phyloP scores from a whole-genome alignment of 1,284 basidiomycete genomes.

The Rhodotorula sp. region DNA sequence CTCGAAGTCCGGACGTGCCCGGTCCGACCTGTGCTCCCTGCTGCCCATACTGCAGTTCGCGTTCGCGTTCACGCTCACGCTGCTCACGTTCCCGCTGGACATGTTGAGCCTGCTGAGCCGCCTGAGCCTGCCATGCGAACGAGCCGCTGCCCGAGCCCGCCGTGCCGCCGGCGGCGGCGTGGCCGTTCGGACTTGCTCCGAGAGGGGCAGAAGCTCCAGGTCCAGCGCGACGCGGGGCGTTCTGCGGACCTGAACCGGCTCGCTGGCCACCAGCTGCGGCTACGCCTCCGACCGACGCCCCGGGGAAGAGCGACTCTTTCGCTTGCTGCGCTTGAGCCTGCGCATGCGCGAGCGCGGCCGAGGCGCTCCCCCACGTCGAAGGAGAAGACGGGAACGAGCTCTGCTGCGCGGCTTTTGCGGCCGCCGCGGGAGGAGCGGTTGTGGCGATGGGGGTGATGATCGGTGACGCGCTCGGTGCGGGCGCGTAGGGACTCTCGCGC shows the following conservation, averaged over 20 bases:
- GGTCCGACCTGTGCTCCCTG: not conserved
- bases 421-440: not conserved
- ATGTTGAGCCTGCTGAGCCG: slow-evolving; percentile 7
- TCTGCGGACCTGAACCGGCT: not conserved
- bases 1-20: not conserved
- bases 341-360: not conserved
- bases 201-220: not conserved
- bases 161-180: not conserved
- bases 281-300: not conserved
- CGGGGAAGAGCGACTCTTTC: not conserved
- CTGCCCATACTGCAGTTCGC: not conserved
- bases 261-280: not conserved
- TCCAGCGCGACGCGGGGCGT: not conserved
- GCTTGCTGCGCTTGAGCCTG: slow-evolving; percentile 1
- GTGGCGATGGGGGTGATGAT: not conserved
- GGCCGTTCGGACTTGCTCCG: not conserved
- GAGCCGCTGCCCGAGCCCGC: not conserved
- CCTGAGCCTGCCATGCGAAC: slow-evolving; percentile 8
- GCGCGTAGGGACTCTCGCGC: slow-evolving; percentile 36
- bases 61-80: not conserved
- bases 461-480: not conserved
- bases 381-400: slow-evolving; percentile 5
- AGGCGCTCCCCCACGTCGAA: slow-evolving; percentile 2
- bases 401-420: not conserved
- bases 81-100: slow-evolving; percentile 2